Evolutionary conservation across 768 basidiomycete genomes (phyloP).

Genomic region (Tylopilus felleus): DNA sequence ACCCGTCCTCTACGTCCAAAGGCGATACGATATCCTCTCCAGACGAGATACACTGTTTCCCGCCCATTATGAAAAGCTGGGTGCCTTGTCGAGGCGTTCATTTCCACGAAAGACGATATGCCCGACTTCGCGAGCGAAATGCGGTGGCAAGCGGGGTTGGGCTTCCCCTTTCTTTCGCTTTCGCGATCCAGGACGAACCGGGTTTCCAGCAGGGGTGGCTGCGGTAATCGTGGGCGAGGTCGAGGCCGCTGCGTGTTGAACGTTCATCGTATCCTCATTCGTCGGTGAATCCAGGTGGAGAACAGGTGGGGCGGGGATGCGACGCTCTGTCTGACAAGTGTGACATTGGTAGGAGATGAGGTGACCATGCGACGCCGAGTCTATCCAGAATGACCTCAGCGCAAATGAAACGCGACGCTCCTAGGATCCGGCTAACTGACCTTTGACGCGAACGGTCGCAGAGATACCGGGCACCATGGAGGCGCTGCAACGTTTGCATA

Average conservation of each 20-base stretch:
- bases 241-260: neutral
- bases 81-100: conserved; percentile 35
- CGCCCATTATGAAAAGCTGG: neutral
- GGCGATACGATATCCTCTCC: too few relatives aligned
- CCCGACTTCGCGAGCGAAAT: conserved; percentile 60
- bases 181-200: neutral
- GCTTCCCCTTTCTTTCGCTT: conserved; percentile 22
- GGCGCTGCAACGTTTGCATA: conserved; percentile 67
- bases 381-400: conserved; percentile 29
- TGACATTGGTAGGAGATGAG: conserved; percentile 56
- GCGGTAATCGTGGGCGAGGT: neutral
- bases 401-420: neutral
- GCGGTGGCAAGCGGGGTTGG: conserved; percentile 46
- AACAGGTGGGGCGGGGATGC: conserved; percentile 64
- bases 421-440: conserved; percentile 37
- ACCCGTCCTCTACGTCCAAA: neutral
- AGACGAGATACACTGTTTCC: neutral
- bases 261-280: neutral
- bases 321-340: conserved; percentile 53
- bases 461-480: conserved; percentile 69
- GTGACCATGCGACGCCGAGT: conserved; percentile 48
- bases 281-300: conserved; percentile 6
- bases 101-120: conserved; percentile 69
- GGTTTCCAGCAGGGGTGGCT: neutral
- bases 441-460: conserved; percentile 58